Base-by-base conservation (phyloP, 345 rosid species). In the Toxicodendron radicans region DNA sequence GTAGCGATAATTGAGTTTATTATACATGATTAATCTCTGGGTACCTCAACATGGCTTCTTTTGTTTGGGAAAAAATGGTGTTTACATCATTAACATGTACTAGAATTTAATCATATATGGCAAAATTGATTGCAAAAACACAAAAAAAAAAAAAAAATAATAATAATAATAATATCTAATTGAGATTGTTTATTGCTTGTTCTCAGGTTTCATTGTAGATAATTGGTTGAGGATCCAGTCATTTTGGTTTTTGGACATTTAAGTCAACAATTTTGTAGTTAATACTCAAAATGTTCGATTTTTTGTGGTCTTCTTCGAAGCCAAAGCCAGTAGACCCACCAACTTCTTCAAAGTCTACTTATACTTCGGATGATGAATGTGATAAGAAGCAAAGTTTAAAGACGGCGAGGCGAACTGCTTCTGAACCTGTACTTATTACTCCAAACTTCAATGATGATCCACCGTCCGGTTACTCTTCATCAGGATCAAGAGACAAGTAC, bases 361-460 rank as follows among this genome's bases (percentile, higher is more conserved):
- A 79, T 33, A 80, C 70, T 74, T 84, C 85, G 10, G 91, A 88
- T 68, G 75, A 85, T n/a, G 82, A 86, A 65, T 73, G 75, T 65
- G 87, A 79, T 32, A 72, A 70, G 49, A 79, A 78, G 69, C 59
- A 79, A 64, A 76, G 80, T 10, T 78, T 78, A 49, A 86, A 83
- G 65, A 77, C 78, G 38, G 83, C 90, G 33, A 90, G 88, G 74
- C 83, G 89, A 79, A 78, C 90, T 21, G 59, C 89, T 54, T 91
- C 96, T 10, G 98, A 93, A 62, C 97, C 94, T n/a, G 52, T 71
- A 49, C 83, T 89, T 0, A n/a, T 64, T 5, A 79, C 79, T 35
- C 85, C 88, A 5, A 21, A 52, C 51, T 71, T 14, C 72, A 83
- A 81, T 32, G 62, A 70, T 41, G 24, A 72, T 72, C 63, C 81